Percentiles rank a stretch among this genome's conserved stretches.
phyloP scores from a whole-genome alignment of 2,329 filamentous ascomycete species.

The Aspergillus texensis region DNA sequence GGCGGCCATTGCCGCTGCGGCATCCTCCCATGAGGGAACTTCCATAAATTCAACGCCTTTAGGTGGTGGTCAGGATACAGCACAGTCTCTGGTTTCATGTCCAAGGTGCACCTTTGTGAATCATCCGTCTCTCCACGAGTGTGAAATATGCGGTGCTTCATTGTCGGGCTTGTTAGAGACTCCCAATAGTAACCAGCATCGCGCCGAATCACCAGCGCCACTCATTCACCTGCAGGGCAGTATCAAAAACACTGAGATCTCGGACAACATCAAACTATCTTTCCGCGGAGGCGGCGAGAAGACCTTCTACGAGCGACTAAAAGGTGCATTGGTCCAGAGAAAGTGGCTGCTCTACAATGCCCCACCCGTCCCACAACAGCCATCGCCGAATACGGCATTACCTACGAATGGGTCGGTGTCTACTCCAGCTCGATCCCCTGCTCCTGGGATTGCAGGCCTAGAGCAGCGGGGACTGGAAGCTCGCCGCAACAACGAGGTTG shows the following conservation, averaged over 20 bases:
- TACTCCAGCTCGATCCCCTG: constrained; percentile 51
- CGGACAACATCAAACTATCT: constrained; percentile 84
- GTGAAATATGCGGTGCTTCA: constrained; percentile 87
- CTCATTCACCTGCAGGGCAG: constrained; percentile 51
- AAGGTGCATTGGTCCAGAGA: constrained; percentile 82
- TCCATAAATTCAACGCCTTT: constrained; percentile 14
- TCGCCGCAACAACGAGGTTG: constrained; percentile 87
- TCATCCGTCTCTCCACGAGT: constrained; percentile 80
- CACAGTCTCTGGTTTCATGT: constrained; percentile 52
- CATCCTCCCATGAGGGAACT: constrained; percentile 50
- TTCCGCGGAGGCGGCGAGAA: constrained; percentile 89
- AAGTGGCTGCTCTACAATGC: constrained; percentile 95
- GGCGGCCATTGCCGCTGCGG: constrained; percentile 77
- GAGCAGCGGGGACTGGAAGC: constrained; percentile 83
- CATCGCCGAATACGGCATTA: constrained; percentile 41
- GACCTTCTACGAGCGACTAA: constrained; percentile 86
- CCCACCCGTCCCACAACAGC: constrained; percentile 77
- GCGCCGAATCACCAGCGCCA: constrained; percentile 79
- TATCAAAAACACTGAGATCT: constrained; percentile 59
- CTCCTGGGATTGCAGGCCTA: constrained; percentile 87
- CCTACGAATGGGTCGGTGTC: constrained; percentile 27
- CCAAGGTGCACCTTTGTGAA: constrained; percentile 93
- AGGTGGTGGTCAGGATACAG: background rate
- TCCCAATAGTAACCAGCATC: constrained; percentile 31
- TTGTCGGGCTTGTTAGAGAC: constrained; percentile 55